Evolutionary conservation across 371 early-diverging fungal genomes (phyloP).

Genomic region (Sporodiniella umbellata): DNA sequence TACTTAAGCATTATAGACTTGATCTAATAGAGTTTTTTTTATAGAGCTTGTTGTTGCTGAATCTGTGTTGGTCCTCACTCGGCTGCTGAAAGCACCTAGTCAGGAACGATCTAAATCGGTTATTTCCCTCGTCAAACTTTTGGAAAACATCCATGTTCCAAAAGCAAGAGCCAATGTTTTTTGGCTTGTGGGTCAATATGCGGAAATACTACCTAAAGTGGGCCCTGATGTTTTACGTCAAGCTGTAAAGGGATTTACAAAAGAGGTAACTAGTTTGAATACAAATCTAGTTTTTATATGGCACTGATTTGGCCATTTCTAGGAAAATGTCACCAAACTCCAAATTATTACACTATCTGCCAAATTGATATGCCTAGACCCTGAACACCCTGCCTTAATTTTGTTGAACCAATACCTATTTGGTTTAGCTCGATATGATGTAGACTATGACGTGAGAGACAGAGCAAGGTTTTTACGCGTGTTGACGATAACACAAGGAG

Average conservation of each 20-base stretch:
- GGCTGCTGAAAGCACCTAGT: constrained; percentile 59
- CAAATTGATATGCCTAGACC: constrained; percentile 58
- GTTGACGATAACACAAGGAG: constrained; percentile 53
- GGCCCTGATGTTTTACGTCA: constrained; percentile 85
- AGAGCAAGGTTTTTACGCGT: constrained; percentile 80
- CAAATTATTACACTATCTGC: constrained; percentile 82
- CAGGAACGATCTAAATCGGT: constrained; percentile 56
- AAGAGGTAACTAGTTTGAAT: constrained; percentile 47
- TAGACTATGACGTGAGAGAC: constrained; percentile 87
- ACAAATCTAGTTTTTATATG: no score
- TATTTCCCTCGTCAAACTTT: constrained; percentile 58
- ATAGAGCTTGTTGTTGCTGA: constrained; percentile 76
- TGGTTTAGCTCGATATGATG: constrained; percentile 86
- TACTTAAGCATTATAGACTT: no score
- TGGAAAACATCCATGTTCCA: constrained; percentile 67
- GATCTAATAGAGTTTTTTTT: no score
- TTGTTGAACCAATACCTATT: constrained; percentile 72
- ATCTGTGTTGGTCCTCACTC: constrained; percentile 73
- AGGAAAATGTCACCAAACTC: constrained; percentile 68
- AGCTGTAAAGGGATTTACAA: constrained; percentile 67
- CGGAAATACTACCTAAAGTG: constrained; percentile 49
- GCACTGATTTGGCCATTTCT: constrained; percentile 3
- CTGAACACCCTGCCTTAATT: constrained; percentile 39
- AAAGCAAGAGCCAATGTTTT: constrained; percentile 73
- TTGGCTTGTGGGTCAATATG: constrained; percentile 85